Evolutionary conservation across 805 yeast species (phyloP), one percentile per base, ranked within the genome.

Genomic region (Ogataea nitratoaversa): DNA sequence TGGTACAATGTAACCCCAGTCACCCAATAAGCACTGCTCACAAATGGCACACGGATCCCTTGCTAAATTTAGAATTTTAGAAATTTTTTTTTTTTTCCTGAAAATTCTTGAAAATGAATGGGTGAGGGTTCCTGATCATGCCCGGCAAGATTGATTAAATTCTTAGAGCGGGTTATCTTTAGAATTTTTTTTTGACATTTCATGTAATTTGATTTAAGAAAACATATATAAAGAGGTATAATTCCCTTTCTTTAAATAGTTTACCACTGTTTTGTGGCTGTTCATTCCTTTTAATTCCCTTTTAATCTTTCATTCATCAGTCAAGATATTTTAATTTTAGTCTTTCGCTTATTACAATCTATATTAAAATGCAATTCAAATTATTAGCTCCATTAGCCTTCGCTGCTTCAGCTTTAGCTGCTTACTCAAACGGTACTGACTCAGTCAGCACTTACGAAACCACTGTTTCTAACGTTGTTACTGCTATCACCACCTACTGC

Each of bases 401-500:
- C 49, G 66, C 65, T 41, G 51, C 56, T 45, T 50, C 73, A 46
- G 70, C 74, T 57, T 54, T 68, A 44, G 74, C 74, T 49, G 72
- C 61, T 50, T 67, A 68, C 60, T 66, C 74, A 43, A 63, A 65
- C 60, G 57, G 54, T 44, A 70, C 72, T 67, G 66, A 69, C 51
- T 65, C 76, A 49, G 69, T 75, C 59, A 60, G 72, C 63, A 68
- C 76, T 50, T 63, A 59, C 65, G 63, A 57, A 46, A 61, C 70
- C 51, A 67, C 71, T 55, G 53, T 62, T 50, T 52, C 60, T 36
- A 73, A 74, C 49, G 80, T 79, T 48, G 86, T 82, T 59, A 78
- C 86, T 57, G 82, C 70, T 58, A 74, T 70, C 76, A 78, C 84
- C 68, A 84, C 95, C 55, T 84, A 81, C 83, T 85, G 95, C 68